Percentiles rank a stretch among this genome's conserved stretches.
Conservation (phyloP, 352 stramenopile species). For the Phytophthora melonis region DNA sequence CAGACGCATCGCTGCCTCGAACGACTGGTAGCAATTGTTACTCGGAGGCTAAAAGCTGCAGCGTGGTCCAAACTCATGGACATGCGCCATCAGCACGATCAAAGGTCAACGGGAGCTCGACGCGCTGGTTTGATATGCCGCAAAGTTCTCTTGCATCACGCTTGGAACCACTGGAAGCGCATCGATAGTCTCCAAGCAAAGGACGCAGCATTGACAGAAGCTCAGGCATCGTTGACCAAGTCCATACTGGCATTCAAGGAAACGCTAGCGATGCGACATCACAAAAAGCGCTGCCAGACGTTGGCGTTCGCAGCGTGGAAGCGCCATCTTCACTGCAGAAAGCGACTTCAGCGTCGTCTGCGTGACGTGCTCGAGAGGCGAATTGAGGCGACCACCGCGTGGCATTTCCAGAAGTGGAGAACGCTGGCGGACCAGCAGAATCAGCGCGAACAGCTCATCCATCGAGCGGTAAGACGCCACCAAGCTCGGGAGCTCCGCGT, state of each 20-base stretch:
- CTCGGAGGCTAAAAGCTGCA: conserved; percentile 13
- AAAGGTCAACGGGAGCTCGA: conserved; percentile 15
- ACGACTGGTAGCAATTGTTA: conserved; percentile 1
- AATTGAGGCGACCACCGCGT: conserved; percentile 5
- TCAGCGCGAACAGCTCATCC: neutral
- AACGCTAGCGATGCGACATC: conserved; percentile 17
- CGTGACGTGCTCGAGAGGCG: conserved; percentile 1
- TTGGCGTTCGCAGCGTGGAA: conserved; percentile 16
- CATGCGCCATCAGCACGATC: conserved; percentile 5
- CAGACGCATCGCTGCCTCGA: conserved; percentile 2
- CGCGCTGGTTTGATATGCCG: conserved; percentile 19
- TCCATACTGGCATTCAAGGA: conserved; percentile 26
- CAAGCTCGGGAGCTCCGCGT: conserved; percentile 12
- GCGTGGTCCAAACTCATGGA: conserved; percentile 28
- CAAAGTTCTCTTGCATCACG: conserved; percentile 25
- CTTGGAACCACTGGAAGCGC: conserved; percentile 34
- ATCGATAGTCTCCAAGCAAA: conserved; percentile 8
- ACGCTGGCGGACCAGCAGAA: conserved; percentile 4
- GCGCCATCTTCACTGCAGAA: neutral
- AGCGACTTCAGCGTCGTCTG: conserved; percentile 9
- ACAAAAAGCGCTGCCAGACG: conserved; percentile 2
- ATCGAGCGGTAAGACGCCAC: conserved; percentile 11
- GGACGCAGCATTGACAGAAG: conserved; percentile 5
- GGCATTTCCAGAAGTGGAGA: conserved; percentile 34
- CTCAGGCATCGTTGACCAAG: conserved; percentile 2